A percentile compares a stretch with the other conserved stretches of the same genome.
phyloP scores from a whole-genome alignment of 108 stramenopile genomes.

The Stephanodiscus triporus region DNA sequence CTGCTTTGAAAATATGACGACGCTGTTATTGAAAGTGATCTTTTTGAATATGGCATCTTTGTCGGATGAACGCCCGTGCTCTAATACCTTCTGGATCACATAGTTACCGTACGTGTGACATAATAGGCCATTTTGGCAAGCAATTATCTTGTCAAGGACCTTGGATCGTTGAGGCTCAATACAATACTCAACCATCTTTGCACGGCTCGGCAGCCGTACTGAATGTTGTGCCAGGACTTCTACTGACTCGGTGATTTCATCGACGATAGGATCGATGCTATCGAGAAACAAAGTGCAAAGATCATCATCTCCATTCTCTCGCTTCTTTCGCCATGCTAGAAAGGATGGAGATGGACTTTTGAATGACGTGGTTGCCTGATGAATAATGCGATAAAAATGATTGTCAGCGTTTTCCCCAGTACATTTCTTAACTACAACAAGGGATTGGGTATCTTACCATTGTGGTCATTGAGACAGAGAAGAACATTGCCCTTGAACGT shows the following conservation, averaged over 20 bases:
- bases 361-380: constrained; percentile 92
- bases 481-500: constrained; percentile 84
- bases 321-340: constrained; percentile 46
- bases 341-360: constrained; percentile 88
- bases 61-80: constrained; percentile 71
- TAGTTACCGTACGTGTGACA: constrained; percentile 89
- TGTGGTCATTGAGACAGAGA: constrained; percentile 89
- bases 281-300: constrained; percentile 38
- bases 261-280: constrained; percentile 87
- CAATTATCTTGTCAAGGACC: constrained; percentile 57
- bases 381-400: not conserved
- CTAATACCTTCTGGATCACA: constrained; percentile 83
- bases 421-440: not conserved
- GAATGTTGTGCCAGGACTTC: constrained; percentile 83
- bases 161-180: constrained; percentile 60
- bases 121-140: constrained; percentile 50
- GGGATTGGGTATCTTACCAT: constrained; percentile 25
- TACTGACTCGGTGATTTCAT: constrained; percentile 74
- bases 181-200: constrained; percentile 93
- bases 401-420: not conserved
- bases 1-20: constrained; percentile 82
- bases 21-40: constrained; percentile 61
- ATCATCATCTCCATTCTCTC: constrained; percentile 33
- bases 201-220: constrained; percentile 91
- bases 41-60: constrained; percentile 65